Conservation (phyloP, 176 grass and related monocot species). For the Alloteropsis semialata region DNA sequence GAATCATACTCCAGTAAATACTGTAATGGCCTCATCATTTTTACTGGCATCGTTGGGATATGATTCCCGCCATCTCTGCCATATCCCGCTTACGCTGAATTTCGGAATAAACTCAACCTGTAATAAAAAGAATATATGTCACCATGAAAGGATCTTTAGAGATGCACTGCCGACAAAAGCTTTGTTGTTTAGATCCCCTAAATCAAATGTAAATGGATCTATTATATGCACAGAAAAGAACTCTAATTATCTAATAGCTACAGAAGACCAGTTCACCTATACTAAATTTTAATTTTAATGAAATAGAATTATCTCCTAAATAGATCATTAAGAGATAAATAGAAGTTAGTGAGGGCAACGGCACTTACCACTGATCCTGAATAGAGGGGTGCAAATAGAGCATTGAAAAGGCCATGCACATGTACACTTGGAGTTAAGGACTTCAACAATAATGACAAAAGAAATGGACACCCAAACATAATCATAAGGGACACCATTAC, state of each 20-base stretch:
- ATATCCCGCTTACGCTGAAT: slow-evolving; percentile 91
- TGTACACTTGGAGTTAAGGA: slow-evolving; percentile 89
- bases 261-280: slow-evolving; percentile 12
- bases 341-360: slow-evolving; percentile 17
- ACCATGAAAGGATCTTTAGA: slow-evolving; percentile 23
- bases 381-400: slow-evolving; percentile 89
- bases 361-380: slow-evolving; percentile 94
- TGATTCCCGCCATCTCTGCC: slow-evolving; percentile 93
- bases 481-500: not conserved
- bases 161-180: not conserved
- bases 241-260: not conserved
- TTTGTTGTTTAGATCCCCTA: slow-evolving; percentile 2
- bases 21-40: slow-evolving; percentile 71
- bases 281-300: slow-evolving; percentile 18
- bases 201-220: slow-evolving; percentile 18
- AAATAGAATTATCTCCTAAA: not conserved
- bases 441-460: slow-evolving; percentile 28
- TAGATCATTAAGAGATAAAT: not conserved
- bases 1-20: slow-evolving; percentile 86
- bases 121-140: slow-evolving; percentile 29
- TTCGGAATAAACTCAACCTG: slow-evolving; percentile 96
- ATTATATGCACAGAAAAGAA: slow-evolving; percentile 23
- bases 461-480: not conserved
- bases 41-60: slow-evolving; percentile 58
- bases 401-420: slow-evolving; percentile 98